Base-by-base conservation (phyloP, 2,329 filamentous ascomycete genomes). In the Ascochyta clinopodiicola region DNA sequence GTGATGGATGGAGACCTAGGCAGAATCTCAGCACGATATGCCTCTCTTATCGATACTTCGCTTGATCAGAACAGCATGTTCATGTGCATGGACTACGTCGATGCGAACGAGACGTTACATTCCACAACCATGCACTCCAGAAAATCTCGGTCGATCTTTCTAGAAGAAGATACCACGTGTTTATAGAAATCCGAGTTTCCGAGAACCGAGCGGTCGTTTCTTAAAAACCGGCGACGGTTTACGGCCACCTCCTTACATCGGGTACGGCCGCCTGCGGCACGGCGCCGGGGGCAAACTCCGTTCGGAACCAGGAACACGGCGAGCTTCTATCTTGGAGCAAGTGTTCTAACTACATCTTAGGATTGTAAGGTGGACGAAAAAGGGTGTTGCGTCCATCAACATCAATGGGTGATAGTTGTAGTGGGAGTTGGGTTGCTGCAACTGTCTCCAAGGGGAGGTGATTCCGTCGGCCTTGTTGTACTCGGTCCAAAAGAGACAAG, bases 201-300 rank as follows among this genome's bases (percentile, higher is more conserved):
- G 25, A 27, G 25, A 4, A 27, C 1, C 9, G 25, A 9, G 9
- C 25, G 25, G 25, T 27, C 25, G 25, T 9, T 27, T 27, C 6
- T 27, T 27, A 9, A 27, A 9, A 7, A 27, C 25, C 6, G 25
- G 25, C 25, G 9, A 27, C 17, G 17, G 17, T 77, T 56, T 76
- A 80, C 56, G 74, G 81, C 25, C 77, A 77, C 67, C 83, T 84
- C 72, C 76, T 77, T 24, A 80, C 77, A 67, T 77, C 60, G 52
- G 82, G 81, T 6, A 79, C 83, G 77, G 71, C 64, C 4, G 81
- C 83, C 68, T 84, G 81, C 64, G 59, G 51, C 25, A 74, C 74
- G 9, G 81, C 82, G 3, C 68, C 63, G 0, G 80, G 80, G 0
- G 80, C 79, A 4, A 29, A 10, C 27, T 29, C 12, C 27, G 12